Evolutionary conservation across 2,329 filamentous ascomycete species (phyloP), one percentile per base, ranked within the genome.

Genomic region (Chaetomium sp.): DNA sequence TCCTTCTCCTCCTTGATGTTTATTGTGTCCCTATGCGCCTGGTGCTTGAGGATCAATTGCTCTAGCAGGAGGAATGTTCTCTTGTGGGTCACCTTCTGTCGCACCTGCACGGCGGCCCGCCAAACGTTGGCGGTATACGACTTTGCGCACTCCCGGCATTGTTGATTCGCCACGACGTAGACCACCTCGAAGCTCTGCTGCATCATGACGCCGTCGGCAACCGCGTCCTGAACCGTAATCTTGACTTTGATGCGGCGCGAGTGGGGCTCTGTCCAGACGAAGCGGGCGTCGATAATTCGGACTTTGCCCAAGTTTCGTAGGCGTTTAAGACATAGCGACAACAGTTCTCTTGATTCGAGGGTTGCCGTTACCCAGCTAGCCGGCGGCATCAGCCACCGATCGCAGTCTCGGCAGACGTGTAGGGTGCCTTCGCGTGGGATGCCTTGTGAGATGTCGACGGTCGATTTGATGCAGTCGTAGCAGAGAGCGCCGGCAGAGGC

Each of bases 241-340:
- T 97, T 97, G 77, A 98, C 89, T 79, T 93, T 96, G 69, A 98
- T 85, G 75, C 95, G 85, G 74, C 92, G 85, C 72, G 93, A 97
- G 80, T 99, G 95, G 12, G 95, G 94, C 78, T 99, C 95, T 1
- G 95, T 99, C 95, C 95, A 99, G 75, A 98, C 91, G 75, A 98
- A 99, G 73, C 88, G 91, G 55, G 95, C 95, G 76, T 99, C 95
- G 73, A 97, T 93, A 73, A 99, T 95, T 67, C 95, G 86, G 70
- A 96, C 91, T 81, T 95, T 96, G 76, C 89, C 87, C 68, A 99
- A 80, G 33, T 93, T 93, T 69, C 91, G 84, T 68, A 99, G 80
- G 78, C 95, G 96, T 75, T 92, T 89, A 70, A 99, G 82, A 78
- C 95, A 99, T 55, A 99, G 81, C 6, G 95, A 93, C 60, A 99